phyloP scores from a whole-genome alignment of 2,329 filamentous ascomycete species.

The Colletotrichum sp. region DNA sequence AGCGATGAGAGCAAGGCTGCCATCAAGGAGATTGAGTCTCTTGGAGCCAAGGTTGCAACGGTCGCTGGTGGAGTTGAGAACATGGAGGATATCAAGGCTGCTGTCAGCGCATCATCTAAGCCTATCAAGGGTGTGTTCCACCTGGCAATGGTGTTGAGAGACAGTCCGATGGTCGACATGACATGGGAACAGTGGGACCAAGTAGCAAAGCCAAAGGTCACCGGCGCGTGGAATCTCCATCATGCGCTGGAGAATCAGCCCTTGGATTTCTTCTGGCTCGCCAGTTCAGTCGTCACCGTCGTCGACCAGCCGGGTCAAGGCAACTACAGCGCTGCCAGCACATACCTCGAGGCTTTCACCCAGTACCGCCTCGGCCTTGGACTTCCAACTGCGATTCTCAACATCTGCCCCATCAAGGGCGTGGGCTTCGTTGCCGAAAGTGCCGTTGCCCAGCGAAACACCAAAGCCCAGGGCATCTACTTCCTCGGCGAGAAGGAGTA shows the following conservation, averaged over 20 bases:
- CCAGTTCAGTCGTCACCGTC: constrained; percentile 37
- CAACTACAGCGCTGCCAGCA: constrained; percentile 45
- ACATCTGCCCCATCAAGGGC: constrained; percentile 42
- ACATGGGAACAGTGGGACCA: neutral
- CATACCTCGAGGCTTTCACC: constrained; percentile 42
- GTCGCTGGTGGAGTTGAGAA: neutral
- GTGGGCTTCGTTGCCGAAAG: constrained; percentile 36
- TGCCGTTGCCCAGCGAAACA: neutral
- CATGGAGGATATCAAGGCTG: constrained; percentile 21
- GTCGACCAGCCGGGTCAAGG: constrained; percentile 40
- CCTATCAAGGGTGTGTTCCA: constrained; percentile 38
- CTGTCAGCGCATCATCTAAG: constrained; percentile 11
- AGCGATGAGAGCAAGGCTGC: neutral
- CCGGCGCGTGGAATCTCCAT: neutral
- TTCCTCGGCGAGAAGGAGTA: neutral
- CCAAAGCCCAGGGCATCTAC: neutral
- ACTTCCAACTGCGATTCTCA: constrained; percentile 40
- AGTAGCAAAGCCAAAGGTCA: neutral
- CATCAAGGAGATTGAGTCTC: constrained; percentile 20
- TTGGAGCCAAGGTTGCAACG: neutral
- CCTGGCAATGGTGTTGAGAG: neutral
- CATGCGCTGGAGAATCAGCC: neutral
- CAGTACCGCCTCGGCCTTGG: constrained; percentile 37
- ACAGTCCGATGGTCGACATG: neutral
- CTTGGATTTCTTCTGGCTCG: constrained; percentile 41